Evolutionary conservation across 371 early-diverging fungal species (phyloP).

Genomic region (Basidiobolus meristosporus): DNA sequence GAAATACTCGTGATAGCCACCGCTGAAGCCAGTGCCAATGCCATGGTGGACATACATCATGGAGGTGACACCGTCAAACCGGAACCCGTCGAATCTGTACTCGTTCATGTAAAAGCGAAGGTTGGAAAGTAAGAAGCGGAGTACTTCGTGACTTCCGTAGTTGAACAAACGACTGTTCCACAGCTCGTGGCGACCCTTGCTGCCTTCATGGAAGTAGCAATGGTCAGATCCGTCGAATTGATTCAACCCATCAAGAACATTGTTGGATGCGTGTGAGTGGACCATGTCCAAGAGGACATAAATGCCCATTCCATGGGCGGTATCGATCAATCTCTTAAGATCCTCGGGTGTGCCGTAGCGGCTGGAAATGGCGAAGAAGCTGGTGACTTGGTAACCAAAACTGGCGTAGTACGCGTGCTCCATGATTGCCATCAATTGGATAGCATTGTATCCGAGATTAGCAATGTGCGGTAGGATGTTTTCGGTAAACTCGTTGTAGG

Average conservation of each 20-base stretch:
- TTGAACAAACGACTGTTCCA: constrained; percentile 91
- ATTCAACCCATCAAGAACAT: constrained; percentile 85
- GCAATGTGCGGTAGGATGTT: constrained; percentile 77
- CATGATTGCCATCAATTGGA: constrained; percentile 96
- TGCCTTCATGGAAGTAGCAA: constrained; percentile 86
- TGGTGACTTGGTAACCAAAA: constrained; percentile 94
- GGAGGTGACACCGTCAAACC: constrained; percentile 92
- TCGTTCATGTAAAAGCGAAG: constrained; percentile 80
- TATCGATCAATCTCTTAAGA: constrained; percentile 71
- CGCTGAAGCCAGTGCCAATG: constrained; percentile 81
- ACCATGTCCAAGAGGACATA: constrained; percentile 86
- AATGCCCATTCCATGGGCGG: constrained; percentile 80
- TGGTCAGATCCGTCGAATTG: constrained; percentile 90
- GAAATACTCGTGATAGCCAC: constrained; percentile 88
- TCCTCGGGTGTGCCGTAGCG: constrained; percentile 88
- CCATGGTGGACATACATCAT: constrained; percentile 94
- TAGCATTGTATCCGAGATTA: constrained; percentile 77
- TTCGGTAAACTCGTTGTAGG: constrained; percentile 71
- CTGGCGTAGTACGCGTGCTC: constrained; percentile 97
- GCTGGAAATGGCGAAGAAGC: constrained; percentile 78
- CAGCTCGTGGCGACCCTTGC: constrained; percentile 68
- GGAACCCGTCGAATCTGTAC: constrained; percentile 89
- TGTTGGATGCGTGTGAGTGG: constrained; percentile 92
- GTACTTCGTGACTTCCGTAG: constrained; percentile 72
- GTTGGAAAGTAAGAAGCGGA: constrained; percentile 86